phyloP scores from a whole-genome alignment of 139 green algal species.

The Prasinococcaceae sp. region DNA sequence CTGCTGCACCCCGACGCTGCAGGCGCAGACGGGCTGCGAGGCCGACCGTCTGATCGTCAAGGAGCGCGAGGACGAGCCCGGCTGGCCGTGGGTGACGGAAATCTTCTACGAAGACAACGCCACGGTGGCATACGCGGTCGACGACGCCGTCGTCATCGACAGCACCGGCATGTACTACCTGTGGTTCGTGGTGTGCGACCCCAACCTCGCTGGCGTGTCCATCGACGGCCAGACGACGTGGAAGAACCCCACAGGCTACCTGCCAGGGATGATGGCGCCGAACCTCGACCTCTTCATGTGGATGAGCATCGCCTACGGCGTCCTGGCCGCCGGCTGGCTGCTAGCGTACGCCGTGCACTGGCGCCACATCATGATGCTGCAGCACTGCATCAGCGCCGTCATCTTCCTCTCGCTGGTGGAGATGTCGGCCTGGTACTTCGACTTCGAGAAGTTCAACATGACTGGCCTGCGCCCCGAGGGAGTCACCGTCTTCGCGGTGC shows the following conservation, averaged over 20 bases:
- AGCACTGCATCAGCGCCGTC: conserved; percentile 43
- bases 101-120: conserved; percentile 39
- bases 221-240: conserved; percentile 39
- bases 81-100: conserved; percentile 34
- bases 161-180: conserved; percentile 58
- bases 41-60: conserved; percentile 39
- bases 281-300: conserved; percentile 42
- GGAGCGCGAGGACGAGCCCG: conserved; percentile 3
- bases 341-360: conserved; percentile 25
- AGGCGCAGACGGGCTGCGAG: conserved; percentile 25
- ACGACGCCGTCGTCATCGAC: conserved; percentile 31
- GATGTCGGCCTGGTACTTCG: conserved; percentile 50
- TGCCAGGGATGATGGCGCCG: conserved; percentile 46
- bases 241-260: conserved; percentile 52
- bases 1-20: conserved; percentile 41
- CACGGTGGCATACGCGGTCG: conserved; percentile 16
- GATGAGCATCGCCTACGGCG: conserved; percentile 27
- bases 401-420: conserved; percentile 43
- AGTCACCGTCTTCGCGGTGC: conserved; percentile 42
- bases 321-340: conserved; percentile 27
- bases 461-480: conserved; percentile 34
- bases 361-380: conserved; percentile 36
- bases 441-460: conserved; percentile 55
- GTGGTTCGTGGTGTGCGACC: conserved; percentile 52
- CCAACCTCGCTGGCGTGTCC: conserved; percentile 30